These are phyloP conservation scores for Cyberlindnera saturnus DNA, from an alignment of 805 yeast species.

Conservation along the genomic window DNA sequence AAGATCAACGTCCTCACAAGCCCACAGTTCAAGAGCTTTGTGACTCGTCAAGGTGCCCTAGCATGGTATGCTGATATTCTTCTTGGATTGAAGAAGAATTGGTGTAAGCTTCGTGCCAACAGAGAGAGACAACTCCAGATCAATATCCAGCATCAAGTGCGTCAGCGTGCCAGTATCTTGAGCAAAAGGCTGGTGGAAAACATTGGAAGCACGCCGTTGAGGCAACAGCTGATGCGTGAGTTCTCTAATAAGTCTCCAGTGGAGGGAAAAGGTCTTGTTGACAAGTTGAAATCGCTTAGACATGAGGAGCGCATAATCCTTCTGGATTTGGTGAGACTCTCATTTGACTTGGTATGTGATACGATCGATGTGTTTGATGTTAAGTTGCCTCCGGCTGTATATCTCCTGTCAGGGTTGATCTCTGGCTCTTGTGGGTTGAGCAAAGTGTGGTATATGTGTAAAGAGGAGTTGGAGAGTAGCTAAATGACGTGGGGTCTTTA, in stretches of 20 bases:
- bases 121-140: conserved; percentile 45
- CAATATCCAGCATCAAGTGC: conserved; percentile 56
- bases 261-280: conserved; percentile 5
- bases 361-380: conserved; percentile 39
- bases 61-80: conserved; percentile 69
- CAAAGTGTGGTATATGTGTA: conserved; percentile 21
- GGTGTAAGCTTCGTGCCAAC: conserved; percentile 35
- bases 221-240: conserved; percentile 27
- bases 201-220: conserved; percentile 22
- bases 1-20: conserved; percentile 45
- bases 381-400: conserved; percentile 21
- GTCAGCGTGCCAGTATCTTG: conserved; percentile 42
- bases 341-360: conserved; percentile 44
- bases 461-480: conserved; percentile 10
- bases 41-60: conserved; percentile 51
- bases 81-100: conserved; percentile 47
- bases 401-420: conserved; percentile 16
- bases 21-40: conserved; percentile 31
- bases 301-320: conserved; percentile 30
- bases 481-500: no score
- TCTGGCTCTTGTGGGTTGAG: conserved; percentile 21
- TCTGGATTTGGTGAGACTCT: conserved; percentile 36
- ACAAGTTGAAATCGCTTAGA: conserved; percentile 29
- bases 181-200: conserved; percentile 32
- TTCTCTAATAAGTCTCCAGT: conserved; percentile 19